Evolutionary conservation across 1,284 basidiomycete genomes (phyloP), one percentile per base, ranked within the genome.

Genomic region (Moesziomyces parantarcticus): DNA sequence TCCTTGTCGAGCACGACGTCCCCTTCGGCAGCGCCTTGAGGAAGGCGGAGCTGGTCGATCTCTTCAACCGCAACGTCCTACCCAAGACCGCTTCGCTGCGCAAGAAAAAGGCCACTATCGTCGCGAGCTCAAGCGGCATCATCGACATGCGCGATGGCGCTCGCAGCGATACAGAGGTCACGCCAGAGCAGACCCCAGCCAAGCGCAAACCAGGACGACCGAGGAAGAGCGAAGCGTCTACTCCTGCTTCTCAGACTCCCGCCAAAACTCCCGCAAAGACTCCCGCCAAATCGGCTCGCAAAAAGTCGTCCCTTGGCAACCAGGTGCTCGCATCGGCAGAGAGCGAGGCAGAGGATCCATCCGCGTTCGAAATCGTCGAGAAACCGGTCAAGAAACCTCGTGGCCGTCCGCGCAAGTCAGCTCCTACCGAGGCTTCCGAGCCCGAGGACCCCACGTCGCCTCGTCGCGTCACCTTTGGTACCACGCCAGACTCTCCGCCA

Each of bases 1-100:
- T 97, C 56, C 87, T 98, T 51, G 89, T 91, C 41, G 91, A 91
- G 79, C 92, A 98, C 85, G 89, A 91, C 67, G 86, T 96, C 77
- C 86, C 87, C 32, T 92, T 91, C 84, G 89, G 92, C 7, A 88
- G 90, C 3, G 89, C 89, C 1, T 91, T 92, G 77, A 92, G 92
- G 68, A 98, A 98, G 85, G 87, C 90, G 7, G 93, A 92, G 77
- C 89, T 98, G 23, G 88, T 97, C 11, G 87, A 89, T 41, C 85
- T 90, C 5, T 98, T 94, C 85, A 89, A 93, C 62, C 87, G 88
- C 57, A 86, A 73, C 60, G 48, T 80, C 63, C 40, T 69, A 58
- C 47, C 76, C 75, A 25, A 71, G 58, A 39, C 53, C 16, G 57
- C 63, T 1, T 52, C 41, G 8, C 48, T 77, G 1, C 66, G 73